phyloP scores from a whole-genome alignment of 2,329 filamentous ascomycete species.

The Amauroascus niger region DNA sequence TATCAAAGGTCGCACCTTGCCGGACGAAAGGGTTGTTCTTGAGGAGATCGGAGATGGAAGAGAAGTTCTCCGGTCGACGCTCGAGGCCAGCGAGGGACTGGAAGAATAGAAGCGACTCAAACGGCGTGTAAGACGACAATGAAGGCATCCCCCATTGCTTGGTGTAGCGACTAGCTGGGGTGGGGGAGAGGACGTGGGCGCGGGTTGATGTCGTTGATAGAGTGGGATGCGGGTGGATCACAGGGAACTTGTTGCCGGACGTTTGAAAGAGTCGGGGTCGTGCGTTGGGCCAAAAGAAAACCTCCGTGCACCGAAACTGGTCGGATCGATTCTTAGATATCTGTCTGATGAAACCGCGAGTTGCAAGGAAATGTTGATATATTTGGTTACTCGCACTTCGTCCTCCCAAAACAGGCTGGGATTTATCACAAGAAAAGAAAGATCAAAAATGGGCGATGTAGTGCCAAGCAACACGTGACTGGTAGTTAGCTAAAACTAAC shows the following conservation, averaged over 20 bases:
- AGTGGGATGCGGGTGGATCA: neutral
- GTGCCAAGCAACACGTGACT: neutral
- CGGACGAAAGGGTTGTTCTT: conserved; percentile 64
- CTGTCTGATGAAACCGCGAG: neutral
- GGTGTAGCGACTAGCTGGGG: conserved; percentile 31
- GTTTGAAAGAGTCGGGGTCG: too few relatives aligned
- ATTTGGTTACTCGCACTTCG: too few relatives aligned
- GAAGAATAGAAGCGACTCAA: conserved; percentile 79
- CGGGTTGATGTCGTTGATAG: conserved; percentile 26
- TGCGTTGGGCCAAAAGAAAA: too few relatives aligned
- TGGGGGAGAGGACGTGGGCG: conserved; percentile 11
- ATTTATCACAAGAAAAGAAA: neutral
- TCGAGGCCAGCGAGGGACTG: conserved; percentile 64
- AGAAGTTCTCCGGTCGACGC: conserved; percentile 56
- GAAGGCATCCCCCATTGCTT: conserved; percentile 48
- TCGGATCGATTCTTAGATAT: too few relatives aligned
- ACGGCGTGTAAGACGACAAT: conserved; percentile 62
- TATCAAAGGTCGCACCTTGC: conserved; percentile 61
- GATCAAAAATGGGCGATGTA: too few relatives aligned
- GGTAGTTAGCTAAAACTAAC: too few relatives aligned
- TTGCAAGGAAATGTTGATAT: too few relatives aligned
- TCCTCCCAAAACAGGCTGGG: neutral
- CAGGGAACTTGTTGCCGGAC: conserved; percentile 1
- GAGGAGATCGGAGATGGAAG: conserved; percentile 62
- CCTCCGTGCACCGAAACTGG: too few relatives aligned